Conservation (phyloP, 495 filamentous ascomycete genomes). For the Penicillium alfredii region DNA sequence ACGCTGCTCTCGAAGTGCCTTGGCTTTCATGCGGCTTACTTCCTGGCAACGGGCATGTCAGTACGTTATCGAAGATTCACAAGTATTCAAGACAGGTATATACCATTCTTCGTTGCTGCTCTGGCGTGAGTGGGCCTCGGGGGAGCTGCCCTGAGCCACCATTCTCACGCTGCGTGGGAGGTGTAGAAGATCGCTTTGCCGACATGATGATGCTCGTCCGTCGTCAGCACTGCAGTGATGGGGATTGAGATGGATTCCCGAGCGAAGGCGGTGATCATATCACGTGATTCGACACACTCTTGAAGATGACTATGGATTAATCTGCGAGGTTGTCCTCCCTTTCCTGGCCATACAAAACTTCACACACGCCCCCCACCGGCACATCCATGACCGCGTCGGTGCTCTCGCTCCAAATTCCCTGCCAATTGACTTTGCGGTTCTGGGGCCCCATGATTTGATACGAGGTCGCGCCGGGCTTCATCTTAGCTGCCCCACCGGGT, state of each 20-base stretch:
- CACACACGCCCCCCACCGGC: conserved; percentile 92
- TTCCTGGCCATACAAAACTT: conserved; percentile 57
- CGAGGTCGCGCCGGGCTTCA: conserved; percentile 41
- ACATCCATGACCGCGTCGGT: conserved; percentile 99
- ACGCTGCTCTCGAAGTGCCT: conserved; percentile 70
- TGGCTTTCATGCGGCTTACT: conserved; percentile 84
- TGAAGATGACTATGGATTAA: no score
- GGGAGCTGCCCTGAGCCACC: conserved; percentile 35
- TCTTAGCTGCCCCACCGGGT: conserved; percentile 37
- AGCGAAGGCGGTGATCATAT: not conserved
- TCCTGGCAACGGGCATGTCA: conserved; percentile 50
- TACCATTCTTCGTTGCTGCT: conserved; percentile 66
- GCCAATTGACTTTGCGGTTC: conserved; percentile 59
- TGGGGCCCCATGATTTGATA: conserved; percentile 46
- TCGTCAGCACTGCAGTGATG: not conserved
- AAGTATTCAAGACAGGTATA: conserved; percentile 13
- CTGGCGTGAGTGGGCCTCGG: conserved; percentile 61
- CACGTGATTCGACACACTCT: not conserved
- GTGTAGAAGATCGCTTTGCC: conserved; percentile 53
- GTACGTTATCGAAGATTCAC: not conserved
- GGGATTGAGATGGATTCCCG: not conserved
- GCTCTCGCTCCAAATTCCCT: conserved; percentile 75
- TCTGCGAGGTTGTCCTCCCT: conserved; percentile 28
- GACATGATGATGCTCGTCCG: conserved; percentile 16
- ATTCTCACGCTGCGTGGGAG: conserved; percentile 42